A percentile compares a stretch with the other conserved stretches of the same genome.
Evolutionary conservation across 768 basidiomycete species (phyloP).

Genomic region (Tephrocybe sp.): DNA sequence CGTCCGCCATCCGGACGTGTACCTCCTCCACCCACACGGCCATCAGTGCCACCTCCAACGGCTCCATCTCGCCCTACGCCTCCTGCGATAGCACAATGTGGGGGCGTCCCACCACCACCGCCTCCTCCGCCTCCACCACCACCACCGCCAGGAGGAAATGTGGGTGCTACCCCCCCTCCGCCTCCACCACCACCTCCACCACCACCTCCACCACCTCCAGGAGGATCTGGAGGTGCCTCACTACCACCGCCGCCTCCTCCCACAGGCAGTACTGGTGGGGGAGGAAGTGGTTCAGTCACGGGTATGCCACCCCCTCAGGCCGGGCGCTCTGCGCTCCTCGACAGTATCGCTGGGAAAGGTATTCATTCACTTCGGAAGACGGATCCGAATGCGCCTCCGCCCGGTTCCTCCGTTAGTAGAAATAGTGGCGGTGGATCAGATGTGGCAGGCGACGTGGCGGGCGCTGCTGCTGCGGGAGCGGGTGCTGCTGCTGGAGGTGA

Average conservation of each 20-base stretch:
- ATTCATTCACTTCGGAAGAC: constrained; percentile 13
- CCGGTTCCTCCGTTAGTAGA: constrained; percentile 16
- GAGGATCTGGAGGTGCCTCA: constrained; percentile 19
- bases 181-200: constrained; percentile 32
- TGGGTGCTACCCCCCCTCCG: too few species aligned
- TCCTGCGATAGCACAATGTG: too few species aligned
- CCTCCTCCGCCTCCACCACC: constrained; percentile 18
- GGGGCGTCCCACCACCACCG: constrained; percentile 12
- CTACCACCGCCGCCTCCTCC: constrained; percentile 19
- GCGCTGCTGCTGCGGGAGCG: constrained; percentile 31
- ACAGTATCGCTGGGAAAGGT: constrained; percentile 15
- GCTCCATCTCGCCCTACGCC: constrained; percentile 13
- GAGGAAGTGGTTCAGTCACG: constrained; percentile 21
- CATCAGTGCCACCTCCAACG: constrained; percentile 16
- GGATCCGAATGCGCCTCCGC: constrained; percentile 13
- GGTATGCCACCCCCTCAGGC: constrained; percentile 50
- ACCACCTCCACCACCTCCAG: constrained; percentile 28
- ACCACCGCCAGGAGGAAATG: constrained; percentile 6
- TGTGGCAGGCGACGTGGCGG: constrained; percentile 32
- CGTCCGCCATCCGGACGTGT: neutral
- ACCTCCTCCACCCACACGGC: constrained; percentile 20
- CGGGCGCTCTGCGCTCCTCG: constrained; percentile 39
- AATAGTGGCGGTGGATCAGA: neutral
- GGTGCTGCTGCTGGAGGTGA: constrained; percentile 58
- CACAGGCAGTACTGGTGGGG: constrained; percentile 14